Percentiles rank a stretch among this genome's conserved stretches.
These are phyloP conservation scores for Royoungia palumana DNA, from an alignment of 768 basidiomycete species.

Conservation along the genomic window DNA sequence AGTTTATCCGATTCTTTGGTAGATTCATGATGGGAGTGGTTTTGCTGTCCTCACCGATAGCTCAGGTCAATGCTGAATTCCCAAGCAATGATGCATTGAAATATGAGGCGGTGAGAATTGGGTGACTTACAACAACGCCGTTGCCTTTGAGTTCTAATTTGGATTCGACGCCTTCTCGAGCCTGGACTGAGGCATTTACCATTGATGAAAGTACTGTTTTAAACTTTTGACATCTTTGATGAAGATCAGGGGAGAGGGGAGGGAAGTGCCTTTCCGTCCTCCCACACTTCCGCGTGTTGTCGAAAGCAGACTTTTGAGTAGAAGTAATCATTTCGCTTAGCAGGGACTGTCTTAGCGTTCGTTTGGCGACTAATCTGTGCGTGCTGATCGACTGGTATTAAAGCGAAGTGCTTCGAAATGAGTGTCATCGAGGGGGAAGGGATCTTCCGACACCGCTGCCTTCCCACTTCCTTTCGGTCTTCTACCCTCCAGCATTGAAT, in stretches of 20 bases:
- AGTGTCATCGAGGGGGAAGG: slow-evolving; percentile 97
- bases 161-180: slow-evolving; percentile 90
- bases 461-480: too few species aligned
- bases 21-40: slow-evolving; percentile 98
- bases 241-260: slow-evolving; percentile 60
- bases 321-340: slow-evolving; percentile 93
- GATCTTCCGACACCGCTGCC: too few species aligned
- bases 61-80: slow-evolving; percentile 99
- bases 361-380: slow-evolving; percentile 95
- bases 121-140: slow-evolving; percentile 82
- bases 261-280: slow-evolving; percentile 68
- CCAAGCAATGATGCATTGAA: slow-evolving; percentile 37
- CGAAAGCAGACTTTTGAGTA: slow-evolving; percentile 93
- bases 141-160: slow-evolving; percentile 93
- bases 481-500: too few species aligned
- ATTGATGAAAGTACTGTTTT: slow-evolving; percentile 98
- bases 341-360: slow-evolving; percentile 90
- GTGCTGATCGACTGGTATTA: slow-evolving; percentile 57
- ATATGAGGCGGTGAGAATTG: slow-evolving; percentile 1
- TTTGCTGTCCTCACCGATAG: slow-evolving; percentile 95
- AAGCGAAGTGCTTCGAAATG: slow-evolving; percentile 89
- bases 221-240: slow-evolving; percentile 99
- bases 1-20: too few species aligned
- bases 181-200: slow-evolving; percentile 83
- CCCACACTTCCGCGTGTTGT: slow-evolving; percentile 99